Evolutionary conservation across 2,329 filamentous ascomycete genomes (phyloP), one percentile per base, ranked within the genome.

Genomic region (Colletotrichum tabaci): DNA sequence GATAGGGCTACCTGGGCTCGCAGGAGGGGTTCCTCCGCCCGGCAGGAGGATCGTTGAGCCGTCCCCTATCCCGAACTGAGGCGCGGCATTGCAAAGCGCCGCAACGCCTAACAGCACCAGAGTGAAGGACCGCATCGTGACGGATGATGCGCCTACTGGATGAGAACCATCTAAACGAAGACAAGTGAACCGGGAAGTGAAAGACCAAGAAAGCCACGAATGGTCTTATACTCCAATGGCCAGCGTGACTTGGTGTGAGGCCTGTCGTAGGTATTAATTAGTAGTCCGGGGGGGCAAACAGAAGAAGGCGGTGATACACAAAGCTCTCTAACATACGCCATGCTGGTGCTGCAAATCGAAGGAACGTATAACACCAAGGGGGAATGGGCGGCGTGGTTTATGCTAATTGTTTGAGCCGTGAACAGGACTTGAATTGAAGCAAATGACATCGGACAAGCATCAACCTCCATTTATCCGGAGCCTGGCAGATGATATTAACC

Each of bases 41-140:
- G 64, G 55, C 7, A 68, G 42, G 1, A 68, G 44, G 10, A 67
- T 73, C 0, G 71, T 65, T 26, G 63, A 71, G 8, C 61, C 52
- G 4, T 61, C 47, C 0, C 63, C 68, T 40, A 72, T 67, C 7
- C 55, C 38, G 7, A 68, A 68, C 12, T 58, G 58, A 3, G 63
- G 71, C 4, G 68, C 67, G 12, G 68, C 71, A 18, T 52, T 38
- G 44, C 47, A 21, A 21, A 72, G 15, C 3, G 53, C 68, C 26
- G 18, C 7, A 2, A 65, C 23, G 21, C 64, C 55, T 16, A 73
- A 60, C 63, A 68, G 26, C 15, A 50, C 38, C 26, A 49, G 5
- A 4, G 18, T 3, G 26, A 18, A 42, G 23, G 44, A 10, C 13
- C n/a, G 55, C 64, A 73, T 73, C 1, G n/a, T 44, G 47, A 9